Conservation (phyloP, 106 monocot genomes). For the Dioscorea alata region DNA sequence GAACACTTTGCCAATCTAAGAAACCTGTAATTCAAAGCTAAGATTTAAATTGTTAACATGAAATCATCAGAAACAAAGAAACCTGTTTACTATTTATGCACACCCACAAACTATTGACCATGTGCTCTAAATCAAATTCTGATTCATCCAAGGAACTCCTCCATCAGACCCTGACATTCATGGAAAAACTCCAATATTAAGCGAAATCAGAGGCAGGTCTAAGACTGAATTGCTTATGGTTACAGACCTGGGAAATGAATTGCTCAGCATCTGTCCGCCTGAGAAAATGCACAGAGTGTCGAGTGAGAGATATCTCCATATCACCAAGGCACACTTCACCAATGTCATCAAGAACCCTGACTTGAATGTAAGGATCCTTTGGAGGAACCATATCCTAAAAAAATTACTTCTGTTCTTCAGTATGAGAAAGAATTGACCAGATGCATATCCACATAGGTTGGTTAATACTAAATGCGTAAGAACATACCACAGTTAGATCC, state of each 20-base stretch:
- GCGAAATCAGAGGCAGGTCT: background rate
- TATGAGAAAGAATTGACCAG: background rate
- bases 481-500: constrained; percentile 83
- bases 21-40: background rate
- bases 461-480: background rate
- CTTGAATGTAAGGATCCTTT: constrained; percentile 92
- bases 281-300: constrained; percentile 78
- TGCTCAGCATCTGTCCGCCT: constrained; percentile 79
- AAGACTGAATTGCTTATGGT: background rate
- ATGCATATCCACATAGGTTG: background rate
- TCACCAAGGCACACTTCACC: constrained; percentile 75
- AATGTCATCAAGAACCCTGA: constrained; percentile 82
- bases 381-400: constrained; percentile 92
- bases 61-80: background rate
- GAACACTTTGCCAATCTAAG: constrained; percentile 1
- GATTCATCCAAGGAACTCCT: constrained; percentile 52
- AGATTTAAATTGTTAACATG: background rate
- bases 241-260: constrained; percentile 81
- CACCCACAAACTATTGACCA: too few relatives aligned
- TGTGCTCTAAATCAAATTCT: too few relatives aligned
- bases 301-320: constrained; percentile 55
- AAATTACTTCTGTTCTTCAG: background rate
- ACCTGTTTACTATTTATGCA: background rate
- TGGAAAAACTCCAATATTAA: background rate
- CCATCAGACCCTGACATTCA: constrained; percentile 56